These are phyloP conservation scores for Emericellopsis atlantica DNA, from an alignment of 2,329 filamentous ascomycete genomes.

Conservation along the genomic window DNA sequence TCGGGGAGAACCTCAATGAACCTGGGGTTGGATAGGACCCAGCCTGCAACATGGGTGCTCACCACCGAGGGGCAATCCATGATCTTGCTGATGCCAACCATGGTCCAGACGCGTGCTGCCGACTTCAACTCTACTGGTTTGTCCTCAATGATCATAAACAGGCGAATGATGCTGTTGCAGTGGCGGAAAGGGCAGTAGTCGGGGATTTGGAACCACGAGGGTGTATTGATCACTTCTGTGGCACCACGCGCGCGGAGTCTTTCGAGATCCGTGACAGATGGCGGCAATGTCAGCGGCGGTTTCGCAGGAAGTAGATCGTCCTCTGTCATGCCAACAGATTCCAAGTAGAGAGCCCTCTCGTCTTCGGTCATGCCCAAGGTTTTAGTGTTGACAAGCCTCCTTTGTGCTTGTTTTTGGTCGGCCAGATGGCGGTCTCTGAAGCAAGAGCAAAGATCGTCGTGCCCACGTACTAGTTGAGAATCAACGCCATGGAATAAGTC, in stretches of 20 bases:
- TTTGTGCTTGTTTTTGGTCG: too few relatives aligned
- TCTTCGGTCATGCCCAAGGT: neutral
- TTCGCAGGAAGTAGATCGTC: neutral
- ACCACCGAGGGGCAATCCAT: slow-evolving; percentile 36
- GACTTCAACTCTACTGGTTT: slow-evolving; percentile 46
- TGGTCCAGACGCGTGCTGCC: slow-evolving; percentile 52
- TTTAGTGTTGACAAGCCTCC: too few relatives aligned
- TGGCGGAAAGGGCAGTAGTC: slow-evolving; percentile 57
- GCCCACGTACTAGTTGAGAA: slow-evolving; percentile 19
- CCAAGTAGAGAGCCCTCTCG: neutral
- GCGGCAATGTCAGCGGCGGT: neutral
- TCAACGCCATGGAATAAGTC: slow-evolving; percentile 17
- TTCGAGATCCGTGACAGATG: neutral
- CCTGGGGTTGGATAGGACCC: slow-evolving; percentile 46
- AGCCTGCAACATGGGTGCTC: slow-evolving; percentile 37
- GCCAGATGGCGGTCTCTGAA: neutral
- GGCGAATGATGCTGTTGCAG: slow-evolving; percentile 46
- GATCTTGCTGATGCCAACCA: slow-evolving; percentile 48
- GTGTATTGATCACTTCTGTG: slow-evolving; percentile 10
- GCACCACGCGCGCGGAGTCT: neutral
- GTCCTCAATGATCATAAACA: slow-evolving; percentile 46
- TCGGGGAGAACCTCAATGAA: slow-evolving; percentile 56
- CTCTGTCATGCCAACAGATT: neutral
- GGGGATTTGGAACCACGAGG: slow-evolving; percentile 22
- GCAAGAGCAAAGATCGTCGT: slow-evolving; percentile 24